These are phyloP conservation scores for Cercophora samala DNA, from an alignment of 495 filamentous ascomycete species.

Conservation along the genomic window DNA sequence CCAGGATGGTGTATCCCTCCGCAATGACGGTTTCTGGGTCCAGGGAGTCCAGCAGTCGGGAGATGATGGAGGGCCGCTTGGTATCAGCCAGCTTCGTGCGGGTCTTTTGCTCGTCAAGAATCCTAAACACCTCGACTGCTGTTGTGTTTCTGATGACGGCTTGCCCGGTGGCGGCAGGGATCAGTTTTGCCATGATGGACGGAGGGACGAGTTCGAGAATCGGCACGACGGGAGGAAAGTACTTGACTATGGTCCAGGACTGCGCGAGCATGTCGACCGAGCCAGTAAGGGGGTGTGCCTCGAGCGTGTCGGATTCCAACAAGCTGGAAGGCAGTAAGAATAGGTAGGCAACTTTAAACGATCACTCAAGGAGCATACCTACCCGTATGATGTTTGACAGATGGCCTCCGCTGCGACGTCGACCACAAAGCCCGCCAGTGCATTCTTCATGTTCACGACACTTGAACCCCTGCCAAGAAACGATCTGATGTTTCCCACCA, in stretches of 20 bases:
- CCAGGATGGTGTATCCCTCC: not conserved
- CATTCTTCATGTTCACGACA: not conserved
- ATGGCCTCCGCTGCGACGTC: not conserved
- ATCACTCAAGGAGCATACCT: not conserved
- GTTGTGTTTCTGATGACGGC: not conserved
- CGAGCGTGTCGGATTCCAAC: not conserved
- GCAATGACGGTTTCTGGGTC: not conserved
- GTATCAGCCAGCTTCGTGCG: too few species aligned
- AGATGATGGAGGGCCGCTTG: not conserved
- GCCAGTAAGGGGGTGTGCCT: not conserved
- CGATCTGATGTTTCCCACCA: not conserved
- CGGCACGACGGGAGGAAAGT: not conserved
- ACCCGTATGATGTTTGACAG: not conserved
- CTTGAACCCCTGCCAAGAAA: not conserved
- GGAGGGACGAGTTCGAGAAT: not conserved
- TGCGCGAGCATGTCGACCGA: not conserved
- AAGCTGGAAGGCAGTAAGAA: not conserved
- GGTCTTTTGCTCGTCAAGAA: not conserved
- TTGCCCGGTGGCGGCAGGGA: not conserved
- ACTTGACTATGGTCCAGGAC: not conserved
- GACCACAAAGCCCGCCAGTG: not conserved
- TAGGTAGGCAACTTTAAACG: not conserved
- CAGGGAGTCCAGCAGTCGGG: not conserved
- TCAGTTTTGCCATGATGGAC: not conserved
- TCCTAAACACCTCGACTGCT: not conserved